phyloP scores from a whole-genome alignment of 139 green algal genomes.

The Chloropicon primus region DNA sequence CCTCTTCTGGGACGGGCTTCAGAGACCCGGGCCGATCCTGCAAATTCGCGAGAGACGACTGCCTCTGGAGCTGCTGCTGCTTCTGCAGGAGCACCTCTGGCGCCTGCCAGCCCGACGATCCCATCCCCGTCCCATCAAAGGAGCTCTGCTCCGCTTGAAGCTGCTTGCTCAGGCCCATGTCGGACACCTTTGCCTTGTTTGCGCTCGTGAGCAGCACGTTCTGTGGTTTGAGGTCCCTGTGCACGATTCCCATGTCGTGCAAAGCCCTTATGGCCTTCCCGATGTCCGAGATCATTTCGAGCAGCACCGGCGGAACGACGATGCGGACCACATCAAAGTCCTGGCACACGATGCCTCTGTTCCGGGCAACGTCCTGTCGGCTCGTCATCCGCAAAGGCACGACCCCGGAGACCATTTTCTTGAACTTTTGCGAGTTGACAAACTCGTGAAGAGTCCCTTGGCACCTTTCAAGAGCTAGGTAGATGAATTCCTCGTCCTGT shows the following conservation, averaged over 20 bases:
- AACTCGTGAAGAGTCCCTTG: slow-evolving; percentile 32
- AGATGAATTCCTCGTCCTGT: slow-evolving; percentile 91
- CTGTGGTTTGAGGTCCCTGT: slow-evolving; percentile 74
- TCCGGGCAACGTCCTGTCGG: not conserved
- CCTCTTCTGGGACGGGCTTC: too few relatives aligned
- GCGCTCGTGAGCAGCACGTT: slow-evolving; percentile 81
- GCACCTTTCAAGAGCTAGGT: slow-evolving; percentile 91
- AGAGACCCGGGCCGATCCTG: not conserved
- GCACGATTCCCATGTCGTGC: slow-evolving; percentile 76
- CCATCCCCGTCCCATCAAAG: slow-evolving; percentile 60
- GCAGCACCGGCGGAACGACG: not conserved
- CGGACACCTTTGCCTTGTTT: slow-evolving; percentile 71
- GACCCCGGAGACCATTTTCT: not conserved
- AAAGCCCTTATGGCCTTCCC: slow-evolving; percentile 42
- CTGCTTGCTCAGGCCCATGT: slow-evolving; percentile 92
- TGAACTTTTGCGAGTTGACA: not conserved
- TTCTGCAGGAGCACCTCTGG: slow-evolving; percentile 70
- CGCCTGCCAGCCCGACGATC: slow-evolving; percentile 90
- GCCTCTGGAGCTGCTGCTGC: slow-evolving; percentile 13
- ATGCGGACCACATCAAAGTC: not conserved
- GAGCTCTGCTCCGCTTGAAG: slow-evolving; percentile 62
- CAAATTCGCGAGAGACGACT: not conserved
- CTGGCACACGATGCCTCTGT: not conserved
- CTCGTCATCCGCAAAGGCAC: not conserved
- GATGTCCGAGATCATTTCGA: not conserved